Evolutionary conservation across 768 basidiomycete genomes (phyloP), one percentile per base, ranked within the genome.

Genomic region (Pisolithus microcarpus): DNA sequence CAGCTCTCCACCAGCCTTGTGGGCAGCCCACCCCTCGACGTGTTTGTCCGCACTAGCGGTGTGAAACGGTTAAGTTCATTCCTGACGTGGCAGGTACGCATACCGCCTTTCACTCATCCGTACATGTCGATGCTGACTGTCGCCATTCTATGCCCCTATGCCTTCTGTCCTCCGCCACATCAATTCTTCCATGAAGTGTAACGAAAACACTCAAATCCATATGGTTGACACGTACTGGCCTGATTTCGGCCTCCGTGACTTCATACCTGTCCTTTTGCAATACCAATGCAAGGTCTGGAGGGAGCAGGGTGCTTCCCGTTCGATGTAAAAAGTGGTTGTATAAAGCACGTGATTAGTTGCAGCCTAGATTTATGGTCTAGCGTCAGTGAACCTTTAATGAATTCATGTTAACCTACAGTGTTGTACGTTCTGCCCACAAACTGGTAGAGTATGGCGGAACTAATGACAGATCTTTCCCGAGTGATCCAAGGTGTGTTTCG

Each of bases 221-320:
- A 93, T 96, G 65, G 77, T 82, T 18, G 70, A 80, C 13, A 79
- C 81, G 0, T 92, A 85, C 61, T 99, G 96, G 96, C 96, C 96
- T 0, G 85, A 93, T 49, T 95, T 96, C 61, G 88, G 92, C 5
- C 63, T 97, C 2, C 74, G 79, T 50, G 89, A 98, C 57, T 81
- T 99, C 58, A 65, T 96, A 21, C 91, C 92, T 1, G 82, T 98
- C 47, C 68, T 99, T 18, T 72, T 98, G 39, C 84, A 88, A 48
- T 98, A 85, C 68, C 95, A 99, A 65, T 79, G 81, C 43, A 87
- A 86, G 64, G 66, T 76, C 5, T 89, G 85, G 85, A 44, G 34
- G 34, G 30, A 31, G 30, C 30, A 31, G 10, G 30, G 9, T 31
- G 13, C 34, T 11, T 34, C 4, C 13, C 34, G 5, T 34, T 3